phyloP scores from a whole-genome alignment of 345 rosid genomes.

The Ceriops decandra region DNA sequence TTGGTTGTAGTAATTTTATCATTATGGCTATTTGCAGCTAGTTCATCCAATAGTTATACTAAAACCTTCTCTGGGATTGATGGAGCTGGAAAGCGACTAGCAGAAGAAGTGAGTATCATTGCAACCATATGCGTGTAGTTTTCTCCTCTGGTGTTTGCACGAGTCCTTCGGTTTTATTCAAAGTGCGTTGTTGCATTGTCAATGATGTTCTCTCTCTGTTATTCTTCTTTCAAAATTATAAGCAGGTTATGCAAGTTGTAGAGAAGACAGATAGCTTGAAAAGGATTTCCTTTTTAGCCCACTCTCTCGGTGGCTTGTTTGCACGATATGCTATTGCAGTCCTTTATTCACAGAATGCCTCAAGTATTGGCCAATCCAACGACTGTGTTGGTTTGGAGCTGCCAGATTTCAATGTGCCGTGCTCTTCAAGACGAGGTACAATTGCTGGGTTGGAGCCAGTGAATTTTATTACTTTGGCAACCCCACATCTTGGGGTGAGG shows the following conservation, averaged over 20 bases:
- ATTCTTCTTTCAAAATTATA: slow-evolving; percentile 11
- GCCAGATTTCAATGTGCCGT: slow-evolving; percentile 26
- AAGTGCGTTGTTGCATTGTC: slow-evolving; percentile 1
- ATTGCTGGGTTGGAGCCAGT: slow-evolving; percentile 90
- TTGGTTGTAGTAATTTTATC: slow-evolving; percentile 9
- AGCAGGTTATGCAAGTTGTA: slow-evolving; percentile 70
- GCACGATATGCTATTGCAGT: slow-evolving; percentile 81
- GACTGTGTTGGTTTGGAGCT: slow-evolving; percentile 27
- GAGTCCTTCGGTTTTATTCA: slow-evolving; percentile 6
- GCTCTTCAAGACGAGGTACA: slow-evolving; percentile 42
- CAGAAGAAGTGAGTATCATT: slow-evolving; percentile 69
- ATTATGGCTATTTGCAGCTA: slow-evolving; percentile 49
- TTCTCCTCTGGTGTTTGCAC: neutral
- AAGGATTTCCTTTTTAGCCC: slow-evolving; percentile 88
- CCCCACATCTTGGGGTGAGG: slow-evolving; percentile 98
- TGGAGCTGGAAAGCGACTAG: slow-evolving; percentile 93
- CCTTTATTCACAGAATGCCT: slow-evolving; percentile 52
- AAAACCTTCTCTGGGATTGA: slow-evolving; percentile 85
- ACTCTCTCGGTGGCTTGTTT: slow-evolving; percentile 97
- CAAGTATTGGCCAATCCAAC: slow-evolving; percentile 23
- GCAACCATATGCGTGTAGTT: neutral
- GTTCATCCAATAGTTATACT: slow-evolving; percentile 72
- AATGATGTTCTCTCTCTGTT: neutral
- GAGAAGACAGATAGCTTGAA: slow-evolving; percentile 63
- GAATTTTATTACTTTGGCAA: slow-evolving; percentile 93